A percentile compares a stretch with the other conserved stretches of the same genome.
Evolutionary conservation across 805 yeast species (phyloP).

Genomic region (Cyberlindnera japonica): DNA sequence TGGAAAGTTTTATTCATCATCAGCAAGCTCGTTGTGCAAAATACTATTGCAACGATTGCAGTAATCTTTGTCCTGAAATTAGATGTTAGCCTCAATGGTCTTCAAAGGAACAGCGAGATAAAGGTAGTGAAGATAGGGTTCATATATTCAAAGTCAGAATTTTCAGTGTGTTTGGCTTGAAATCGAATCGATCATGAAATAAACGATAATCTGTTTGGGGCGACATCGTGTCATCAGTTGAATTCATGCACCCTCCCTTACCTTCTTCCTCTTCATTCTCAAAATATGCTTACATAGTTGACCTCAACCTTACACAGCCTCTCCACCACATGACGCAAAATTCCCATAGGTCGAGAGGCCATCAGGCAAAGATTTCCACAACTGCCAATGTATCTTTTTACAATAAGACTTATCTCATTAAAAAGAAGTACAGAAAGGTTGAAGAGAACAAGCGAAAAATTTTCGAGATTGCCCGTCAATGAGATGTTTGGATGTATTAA

Average conservation of each 20-base stretch:
- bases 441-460: constrained; percentile 2
- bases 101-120: too few species aligned
- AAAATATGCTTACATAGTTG: constrained; percentile 15
- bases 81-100: neutral
- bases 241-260: neutral
- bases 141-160: constrained; percentile 25
- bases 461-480: constrained; percentile 1
- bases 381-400: too few species aligned
- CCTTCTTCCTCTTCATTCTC: neutral
- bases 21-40: constrained; percentile 11
- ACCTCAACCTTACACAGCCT: constrained; percentile 15
- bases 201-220: constrained; percentile 33
- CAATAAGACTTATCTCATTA: too few species aligned
- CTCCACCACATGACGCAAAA: too few species aligned
- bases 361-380: too few species aligned
- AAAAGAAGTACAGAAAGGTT: neutral
- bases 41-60: neutral
- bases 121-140: too few species aligned
- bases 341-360: too few species aligned
- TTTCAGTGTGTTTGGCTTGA: constrained; percentile 32
- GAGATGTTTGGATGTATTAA: constrained; percentile 16
- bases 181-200: constrained; percentile 29
- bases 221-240: constrained; percentile 28
- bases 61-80: constrained; percentile 1
- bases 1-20: constrained; percentile 26